phyloP scores from a whole-genome alignment of 1,284 basidiomycete genomes.

The Porodaedalea pini region DNA sequence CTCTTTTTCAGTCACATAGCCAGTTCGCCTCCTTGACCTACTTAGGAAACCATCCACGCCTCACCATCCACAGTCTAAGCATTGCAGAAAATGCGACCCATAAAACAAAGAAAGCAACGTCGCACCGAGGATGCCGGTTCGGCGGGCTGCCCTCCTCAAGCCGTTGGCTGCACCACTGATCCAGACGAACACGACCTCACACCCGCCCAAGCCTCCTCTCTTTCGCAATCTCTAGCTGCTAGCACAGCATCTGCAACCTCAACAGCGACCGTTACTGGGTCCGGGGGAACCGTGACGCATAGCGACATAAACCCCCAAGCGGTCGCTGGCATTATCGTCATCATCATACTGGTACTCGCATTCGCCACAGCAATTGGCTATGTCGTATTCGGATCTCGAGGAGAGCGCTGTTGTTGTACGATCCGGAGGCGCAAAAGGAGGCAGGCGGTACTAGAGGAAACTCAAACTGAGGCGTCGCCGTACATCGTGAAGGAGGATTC shows the following conservation, averaged over 20 bases:
- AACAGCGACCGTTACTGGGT: not conserved
- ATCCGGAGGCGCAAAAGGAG: slow-evolving; percentile 1
- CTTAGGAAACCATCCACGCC: too few relatives aligned
- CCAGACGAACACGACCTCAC: slow-evolving; percentile 17
- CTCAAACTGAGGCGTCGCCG: not conserved
- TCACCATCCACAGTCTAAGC: not conserved
- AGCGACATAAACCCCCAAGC: slow-evolving; percentile 4
- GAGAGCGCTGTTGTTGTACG: slow-evolving; percentile 14
- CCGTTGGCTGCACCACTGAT: slow-evolving; percentile 10
- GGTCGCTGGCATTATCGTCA: slow-evolving; percentile 8
- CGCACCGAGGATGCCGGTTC: slow-evolving; percentile 19
- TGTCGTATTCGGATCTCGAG: slow-evolving; percentile 12
- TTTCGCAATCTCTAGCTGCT: slow-evolving; percentile 3
- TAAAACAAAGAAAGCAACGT: not conserved
- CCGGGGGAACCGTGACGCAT: not conserved
- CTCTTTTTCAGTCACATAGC: not conserved
- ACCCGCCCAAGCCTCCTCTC: slow-evolving; percentile 8
- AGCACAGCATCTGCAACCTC: slow-evolving; percentile 2
- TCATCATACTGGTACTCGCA: slow-evolving; percentile 11
- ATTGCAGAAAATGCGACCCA: not conserved
- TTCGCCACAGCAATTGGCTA: not conserved
- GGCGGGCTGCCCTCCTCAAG: slow-evolving; percentile 5
- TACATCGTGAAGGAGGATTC: slow-evolving; percentile 4
- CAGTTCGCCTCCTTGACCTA: not conserved
- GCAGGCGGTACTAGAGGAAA: not conserved